These are phyloP conservation scores for Phytophthora uliginosa DNA, from an alignment of 352 stramenopile genomes.

Conservation along the genomic window DNA sequence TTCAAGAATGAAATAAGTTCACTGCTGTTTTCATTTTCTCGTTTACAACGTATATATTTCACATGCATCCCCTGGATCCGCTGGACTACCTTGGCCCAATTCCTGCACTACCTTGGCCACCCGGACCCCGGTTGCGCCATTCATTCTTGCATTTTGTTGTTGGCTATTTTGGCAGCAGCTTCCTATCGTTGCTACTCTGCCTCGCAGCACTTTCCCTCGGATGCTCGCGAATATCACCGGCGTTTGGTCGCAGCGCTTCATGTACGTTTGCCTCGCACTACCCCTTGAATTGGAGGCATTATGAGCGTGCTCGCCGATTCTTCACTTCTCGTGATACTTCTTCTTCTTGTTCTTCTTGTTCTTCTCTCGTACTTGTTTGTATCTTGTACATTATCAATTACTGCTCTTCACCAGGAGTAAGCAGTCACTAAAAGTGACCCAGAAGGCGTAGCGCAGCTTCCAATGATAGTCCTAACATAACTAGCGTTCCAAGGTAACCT, in stretches of 20 bases:
- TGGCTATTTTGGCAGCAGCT: constrained; percentile 35
- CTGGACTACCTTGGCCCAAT: constrained; percentile 6
- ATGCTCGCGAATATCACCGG: constrained; percentile 31
- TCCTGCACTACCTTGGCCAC: constrained; percentile 11
- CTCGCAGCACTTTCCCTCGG: constrained; percentile 32
- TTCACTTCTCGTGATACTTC: constrained; percentile 11
- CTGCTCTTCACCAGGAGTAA: constrained; percentile 11
- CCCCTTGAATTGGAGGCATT: constrained; percentile 41
- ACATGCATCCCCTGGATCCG: not conserved
- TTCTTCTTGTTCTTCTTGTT: constrained; percentile 5
- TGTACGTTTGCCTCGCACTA: constrained; percentile 39
- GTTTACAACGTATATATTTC: not conserved
- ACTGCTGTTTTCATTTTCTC: not conserved
- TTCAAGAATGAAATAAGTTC: not conserved
- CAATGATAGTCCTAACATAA: constrained; percentile 40
- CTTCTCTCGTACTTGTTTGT: constrained; percentile 1
- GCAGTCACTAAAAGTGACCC: constrained; percentile 25
- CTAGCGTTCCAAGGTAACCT: constrained; percentile 37
- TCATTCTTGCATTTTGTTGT: constrained; percentile 17
- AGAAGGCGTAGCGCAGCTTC: constrained; percentile 42
- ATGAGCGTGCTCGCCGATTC: constrained; percentile 20
- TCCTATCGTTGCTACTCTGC: constrained; percentile 38
- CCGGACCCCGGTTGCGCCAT: constrained; percentile 13
- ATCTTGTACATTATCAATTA: not conserved
- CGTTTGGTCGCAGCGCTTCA: constrained; percentile 23